Evolutionary conservation across 73 alveolate species (phyloP).

Genomic region (Durusdinium trenchii): DNA sequence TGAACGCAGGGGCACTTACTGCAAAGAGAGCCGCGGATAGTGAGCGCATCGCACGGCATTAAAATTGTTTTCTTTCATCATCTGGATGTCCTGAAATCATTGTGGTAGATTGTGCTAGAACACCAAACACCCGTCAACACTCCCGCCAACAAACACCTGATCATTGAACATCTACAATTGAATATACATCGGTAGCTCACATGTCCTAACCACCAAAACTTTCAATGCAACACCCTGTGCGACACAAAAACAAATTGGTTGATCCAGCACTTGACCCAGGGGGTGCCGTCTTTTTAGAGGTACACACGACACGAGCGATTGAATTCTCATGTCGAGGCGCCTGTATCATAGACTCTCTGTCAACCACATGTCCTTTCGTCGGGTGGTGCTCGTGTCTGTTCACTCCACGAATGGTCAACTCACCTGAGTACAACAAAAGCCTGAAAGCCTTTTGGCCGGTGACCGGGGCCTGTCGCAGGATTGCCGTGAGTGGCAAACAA

Average conservation of each 20-base stretch:
- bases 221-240: too few relatives aligned
- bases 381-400: slow-evolving; percentile 95
- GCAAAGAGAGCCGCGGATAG: slow-evolving; percentile 95
- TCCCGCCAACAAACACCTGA: not conserved
- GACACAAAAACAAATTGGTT: too few relatives aligned
- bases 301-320: too few relatives aligned
- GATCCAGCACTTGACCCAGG: too few relatives aligned
- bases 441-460: not conserved
- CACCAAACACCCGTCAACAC: not conserved
- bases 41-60: slow-evolving; percentile 96
- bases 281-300: too few relatives aligned
- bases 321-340: not conserved
- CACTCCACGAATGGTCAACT: slow-evolving; percentile 84
- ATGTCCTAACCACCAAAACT: too few relatives aligned
- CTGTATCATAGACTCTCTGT: slow-evolving; percentile 59
- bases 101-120: not conserved
- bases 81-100: slow-evolving; percentile 32
- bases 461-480: too few relatives aligned
- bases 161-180: too few relatives aligned
- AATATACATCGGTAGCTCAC: too few relatives aligned
- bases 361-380: slow-evolving; percentile 59
- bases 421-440: slow-evolving; percentile 4
- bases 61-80: slow-evolving; percentile 93
- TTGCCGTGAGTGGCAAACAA: too few relatives aligned
- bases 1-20: too few relatives aligned